Base-by-base conservation (phyloP, 495 filamentous ascomycete species). In the Hypoxylon lenormandii region DNA sequence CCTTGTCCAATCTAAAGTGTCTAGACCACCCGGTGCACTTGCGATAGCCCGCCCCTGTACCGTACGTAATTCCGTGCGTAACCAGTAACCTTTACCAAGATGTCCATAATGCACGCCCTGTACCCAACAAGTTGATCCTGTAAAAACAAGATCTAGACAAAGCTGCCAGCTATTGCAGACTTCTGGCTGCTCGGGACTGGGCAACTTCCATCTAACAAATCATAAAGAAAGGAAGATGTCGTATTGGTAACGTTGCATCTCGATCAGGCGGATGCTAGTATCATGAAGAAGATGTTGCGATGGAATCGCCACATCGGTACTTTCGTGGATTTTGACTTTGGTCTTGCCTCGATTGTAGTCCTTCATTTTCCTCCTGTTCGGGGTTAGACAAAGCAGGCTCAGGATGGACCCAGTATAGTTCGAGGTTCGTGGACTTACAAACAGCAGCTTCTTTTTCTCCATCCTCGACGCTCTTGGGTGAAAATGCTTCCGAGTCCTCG, bases 401-500 rank as follows among this genome's bases (percentile, higher is more conserved):
- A 18, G 13, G 21, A 60, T 11, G 28, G 56, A 23, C 36, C 5
- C 22, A 11, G 18, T 15, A 47, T 28, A 26, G 12, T 18, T 47
- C 4, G 38, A 18, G n/a, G 36, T 7, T 22, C 15, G 22, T 48
- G 7, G 22, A 72, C 66, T 69, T 45, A 70, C 72, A 72, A 37
- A 68, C 66, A 30, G 72, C 72, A 3, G 59, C 60, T 5, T 6
- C 15, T 38, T 72, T 70, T 43, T 70, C 71, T 1, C 68, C 65
- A 3, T 37, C 28, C 0, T 70, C 64, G n/a, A 72, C 71, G 1
- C 3, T 10, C n/a, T 58, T 46, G 21, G 68, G 61, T 45, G 71
- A 15, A 30, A 72, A 65, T 33, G 70, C 64, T 23, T 72, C 74
- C 36, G 53, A 60, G 62, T 76, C 77, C 10, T 77, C 74, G 59